A percentile compares a stretch with the other conserved stretches of the same genome.
These are phyloP conservation scores for Colletotrichum sp. DNA, from an alignment of 2,329 filamentous ascomycete species.

Conservation along the genomic window DNA sequence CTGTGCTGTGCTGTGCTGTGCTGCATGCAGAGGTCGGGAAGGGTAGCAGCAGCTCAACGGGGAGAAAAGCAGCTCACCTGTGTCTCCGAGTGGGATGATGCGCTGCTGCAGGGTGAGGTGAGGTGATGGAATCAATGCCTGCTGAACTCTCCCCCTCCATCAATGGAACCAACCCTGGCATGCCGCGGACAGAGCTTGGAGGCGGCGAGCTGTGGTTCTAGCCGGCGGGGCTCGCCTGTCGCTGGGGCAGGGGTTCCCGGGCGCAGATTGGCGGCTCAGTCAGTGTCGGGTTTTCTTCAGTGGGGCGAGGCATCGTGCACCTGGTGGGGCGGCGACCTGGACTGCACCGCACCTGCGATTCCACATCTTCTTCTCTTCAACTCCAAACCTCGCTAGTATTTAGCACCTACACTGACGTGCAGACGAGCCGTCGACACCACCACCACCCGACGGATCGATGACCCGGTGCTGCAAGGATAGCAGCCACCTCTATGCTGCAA, in stretches of 20 bases:
- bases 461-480: neutral
- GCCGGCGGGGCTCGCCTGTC: neutral
- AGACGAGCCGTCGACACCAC: neutral
- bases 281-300: neutral
- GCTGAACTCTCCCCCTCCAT: neutral
- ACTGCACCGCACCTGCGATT: neutral
- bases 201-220: neutral
- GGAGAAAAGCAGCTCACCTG: neutral
- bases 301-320: neutral
- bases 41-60: neutral
- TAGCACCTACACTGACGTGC: neutral
- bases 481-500: neutral
- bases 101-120: conserved; percentile 9
- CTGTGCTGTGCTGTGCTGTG: no score
- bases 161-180: neutral
- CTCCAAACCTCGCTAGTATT: neutral
- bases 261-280: neutral
- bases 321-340: no score
- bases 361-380: neutral
- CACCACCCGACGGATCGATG: neutral
- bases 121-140: conserved; percentile 3
- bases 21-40: neutral
- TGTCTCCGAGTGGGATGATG: conserved; percentile 3
- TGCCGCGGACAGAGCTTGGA: neutral
- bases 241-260: neutral